Base-by-base conservation (phyloP, 208 protist genomes). In the Crithidia acanthocephali region DNA sequence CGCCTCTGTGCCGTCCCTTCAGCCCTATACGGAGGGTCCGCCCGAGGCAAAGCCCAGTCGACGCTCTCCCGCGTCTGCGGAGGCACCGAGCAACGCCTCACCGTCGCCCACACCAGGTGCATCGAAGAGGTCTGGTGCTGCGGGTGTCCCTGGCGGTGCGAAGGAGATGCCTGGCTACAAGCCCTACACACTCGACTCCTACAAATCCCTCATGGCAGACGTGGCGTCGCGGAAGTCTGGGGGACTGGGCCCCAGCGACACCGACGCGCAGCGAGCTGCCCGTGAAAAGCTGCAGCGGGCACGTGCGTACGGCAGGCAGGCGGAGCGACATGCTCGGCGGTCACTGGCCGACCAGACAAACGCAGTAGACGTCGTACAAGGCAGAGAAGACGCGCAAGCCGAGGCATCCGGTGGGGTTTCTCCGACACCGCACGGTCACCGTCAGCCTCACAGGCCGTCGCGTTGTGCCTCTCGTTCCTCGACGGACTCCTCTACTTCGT, bases 161-260 rank as follows among this genome's bases (percentile, higher is more conserved):
- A 22, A 3, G 16, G 4, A 37, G 13, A 57, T 74, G 33, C 47
- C 76, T 1, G 57, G 56, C 48, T 94, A 93, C 78, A 92, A 66
- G 33, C 84, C 89, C 0, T 85, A 92, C 78, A 83, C 79, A 4
- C 64, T 95, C 9, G 66, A 87, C 27, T 83, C 92, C 40, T 96
- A 95, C 80, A 83, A 84, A 58, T n/a, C 53, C 0, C 62, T 96
- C 58, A 90, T 93, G 73, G 72, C 84, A 18, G 58, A 83, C 42
- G 73, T 87, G 13, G 76, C 81, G 28, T 47, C 74, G 28, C 48
- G 68, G 6, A 81, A 85, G 52, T 53, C 37, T 2, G 85, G 90
- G n/a, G 84, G 89, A 0, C 64, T 94, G 22, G 92, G 89, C 0
- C 86, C 86, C 1, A 81, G 73, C 35, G 92, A 96, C 80, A 95